Evolutionary conservation across 352 stramenopile genomes (phyloP).

Genomic region (Globisporangium megalacanthum): DNA sequence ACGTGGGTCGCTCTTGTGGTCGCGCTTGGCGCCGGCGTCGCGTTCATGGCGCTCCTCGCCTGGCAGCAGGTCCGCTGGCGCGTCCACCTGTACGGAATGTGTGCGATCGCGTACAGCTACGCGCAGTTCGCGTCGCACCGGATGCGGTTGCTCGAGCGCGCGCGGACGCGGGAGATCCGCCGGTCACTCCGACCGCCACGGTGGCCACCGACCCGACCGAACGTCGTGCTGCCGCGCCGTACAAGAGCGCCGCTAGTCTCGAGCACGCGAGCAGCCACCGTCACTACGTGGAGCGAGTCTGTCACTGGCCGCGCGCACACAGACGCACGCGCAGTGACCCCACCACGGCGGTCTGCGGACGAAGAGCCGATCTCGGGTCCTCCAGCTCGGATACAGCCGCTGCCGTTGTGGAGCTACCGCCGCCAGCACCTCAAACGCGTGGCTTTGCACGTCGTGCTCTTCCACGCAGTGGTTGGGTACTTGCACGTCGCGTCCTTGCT

Average conservation of each 20-base stretch:
- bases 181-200: not conserved
- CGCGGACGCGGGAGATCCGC: not conserved
- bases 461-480: conserved; percentile 16
- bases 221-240: not conserved
- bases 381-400: conserved; percentile 8
- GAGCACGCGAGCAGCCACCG: not conserved
- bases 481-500: conserved; percentile 19
- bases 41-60: conserved; percentile 2
- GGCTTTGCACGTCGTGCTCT: conserved; percentile 12
- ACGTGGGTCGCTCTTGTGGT: conserved; percentile 5
- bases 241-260: not conserved
- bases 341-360: not conserved
- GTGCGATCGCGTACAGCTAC: conserved; percentile 5
- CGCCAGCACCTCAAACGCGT: not conserved
- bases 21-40: not conserved
- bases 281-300: not conserved
- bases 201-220: not conserved
- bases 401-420: not conserved
- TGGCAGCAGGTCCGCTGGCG: not conserved
- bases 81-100: conserved; percentile 8
- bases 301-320: not conserved
- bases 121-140: conserved; percentile 1
- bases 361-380: not conserved
- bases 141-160: not conserved
- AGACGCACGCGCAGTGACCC: not conserved